A percentile compares a stretch with the other conserved stretches of the same genome.
Conservation (phyloP, 176 grass and related monocot species). For the Thalia dealbata region DNA sequence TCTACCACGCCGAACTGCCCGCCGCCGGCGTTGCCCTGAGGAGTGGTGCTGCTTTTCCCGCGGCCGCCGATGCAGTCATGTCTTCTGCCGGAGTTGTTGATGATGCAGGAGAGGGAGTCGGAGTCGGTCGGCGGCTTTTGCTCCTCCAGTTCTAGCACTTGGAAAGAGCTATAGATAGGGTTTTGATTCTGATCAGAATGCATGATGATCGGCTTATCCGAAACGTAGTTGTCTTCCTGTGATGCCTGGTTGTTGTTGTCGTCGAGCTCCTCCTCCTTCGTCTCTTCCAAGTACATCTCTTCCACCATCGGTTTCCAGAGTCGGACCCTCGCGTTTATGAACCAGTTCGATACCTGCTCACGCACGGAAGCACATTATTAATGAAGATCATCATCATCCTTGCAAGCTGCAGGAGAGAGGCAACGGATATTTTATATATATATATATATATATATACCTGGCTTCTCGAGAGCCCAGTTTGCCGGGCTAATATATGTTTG, state of each 20-base stretch:
- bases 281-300: constrained; percentile 15
- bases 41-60: neutral
- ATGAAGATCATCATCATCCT: too few species aligned
- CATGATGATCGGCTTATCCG: neutral
- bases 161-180: too few species aligned
- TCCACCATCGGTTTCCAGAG: constrained; percentile 24
- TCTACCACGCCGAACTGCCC: neutral
- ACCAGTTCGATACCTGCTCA: constrained; percentile 17
- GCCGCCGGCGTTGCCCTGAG: too few species aligned
- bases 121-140: constrained; percentile 1
- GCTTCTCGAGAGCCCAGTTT: constrained; percentile 19
- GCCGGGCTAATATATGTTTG: constrained; percentile 21
- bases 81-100: neutral
- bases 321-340: constrained; percentile 18
- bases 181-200: too few species aligned
- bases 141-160: neutral
- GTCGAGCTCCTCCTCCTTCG: neutral
- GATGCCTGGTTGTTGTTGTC: neutral
- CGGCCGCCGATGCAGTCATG: neutral
- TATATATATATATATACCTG: neutral
- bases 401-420: neutral
- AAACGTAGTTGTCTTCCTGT: neutral
- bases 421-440: neutral
- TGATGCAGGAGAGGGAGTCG: constrained; percentile 13
- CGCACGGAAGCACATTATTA: neutral